phyloP scores from a whole-genome alignment of 192 early-diverging fungal species.

The Linnemannia elongata region DNA sequence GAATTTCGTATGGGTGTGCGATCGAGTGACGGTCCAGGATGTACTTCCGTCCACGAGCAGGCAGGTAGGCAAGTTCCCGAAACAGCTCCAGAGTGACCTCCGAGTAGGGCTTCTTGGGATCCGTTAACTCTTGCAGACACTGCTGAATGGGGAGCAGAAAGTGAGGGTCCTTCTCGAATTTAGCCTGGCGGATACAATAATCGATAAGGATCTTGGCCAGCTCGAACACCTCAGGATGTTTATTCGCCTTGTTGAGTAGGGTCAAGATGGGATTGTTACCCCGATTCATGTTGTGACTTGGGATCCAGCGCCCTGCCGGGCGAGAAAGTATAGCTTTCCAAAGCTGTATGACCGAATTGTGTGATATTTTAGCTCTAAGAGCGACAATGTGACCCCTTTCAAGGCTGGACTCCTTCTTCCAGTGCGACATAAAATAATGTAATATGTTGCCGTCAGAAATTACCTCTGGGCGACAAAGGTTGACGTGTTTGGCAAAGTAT shows the following conservation, averaged over 20 bases:
- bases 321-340: constrained; percentile 7
- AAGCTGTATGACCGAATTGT: background rate
- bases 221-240: background rate
- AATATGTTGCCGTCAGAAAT: background rate
- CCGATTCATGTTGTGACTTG: background rate
- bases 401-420: no score
- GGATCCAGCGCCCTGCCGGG: constrained; percentile 21
- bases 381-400: no score
- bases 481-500: constrained; percentile 20
- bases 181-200: background rate
- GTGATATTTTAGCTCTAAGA: no score
- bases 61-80: background rate
- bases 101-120: no score
- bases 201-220: background rate
- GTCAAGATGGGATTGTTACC: constrained; percentile 1
- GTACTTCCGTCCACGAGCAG: background rate
- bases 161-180: background rate
- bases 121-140: background rate
- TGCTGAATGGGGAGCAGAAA: background rate
- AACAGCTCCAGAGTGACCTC: background rate
- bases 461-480: background rate
- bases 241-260: constrained; percentile 9
- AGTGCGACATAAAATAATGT: no score
- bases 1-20: background rate
- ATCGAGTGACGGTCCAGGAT: constrained; percentile 13